phyloP scores from a whole-genome alignment of 1,139 yeast genomes.

The Meyerozyma guilliermondii region DNA sequence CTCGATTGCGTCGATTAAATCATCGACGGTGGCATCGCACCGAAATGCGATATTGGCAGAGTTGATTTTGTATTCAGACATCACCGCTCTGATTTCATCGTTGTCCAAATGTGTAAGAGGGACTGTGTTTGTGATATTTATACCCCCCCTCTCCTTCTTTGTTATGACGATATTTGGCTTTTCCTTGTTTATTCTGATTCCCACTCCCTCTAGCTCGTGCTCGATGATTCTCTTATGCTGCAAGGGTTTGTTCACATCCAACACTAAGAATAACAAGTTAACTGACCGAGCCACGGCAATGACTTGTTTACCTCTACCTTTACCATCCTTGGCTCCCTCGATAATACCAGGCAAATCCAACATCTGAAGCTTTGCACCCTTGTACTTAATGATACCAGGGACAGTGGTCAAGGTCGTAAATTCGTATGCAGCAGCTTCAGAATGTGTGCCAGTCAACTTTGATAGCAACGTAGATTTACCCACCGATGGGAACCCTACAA shows the following conservation, averaged over 20 bases:
- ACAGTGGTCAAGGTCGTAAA: constrained; percentile 97
- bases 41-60: constrained; percentile 97
- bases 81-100: constrained; percentile 93
- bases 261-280: constrained; percentile 82
- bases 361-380: constrained; percentile 98
- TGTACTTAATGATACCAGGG: constrained; percentile 92
- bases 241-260: constrained; percentile 94
- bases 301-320: constrained; percentile 98
- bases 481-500: constrained; percentile 98
- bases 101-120: constrained; percentile 87
- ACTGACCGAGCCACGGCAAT: constrained; percentile 98
- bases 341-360: constrained; percentile 97
- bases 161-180: constrained; percentile 91
- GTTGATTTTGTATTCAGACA: constrained; percentile 90
- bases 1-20: constrained; percentile 89
- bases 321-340: constrained; percentile 98
- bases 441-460: constrained; percentile 89
- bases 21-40: constrained; percentile 97
- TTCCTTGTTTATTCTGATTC: constrained; percentile 83
- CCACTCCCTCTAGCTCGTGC: constrained; percentile 94
- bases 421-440: constrained; percentile 96
- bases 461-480: constrained; percentile 88
- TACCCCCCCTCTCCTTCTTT: constrained; percentile 94
- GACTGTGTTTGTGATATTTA: constrained; percentile 87
- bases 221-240: constrained; percentile 92